A percentile compares a stretch with the other conserved stretches of the same genome.
phyloP scores from a whole-genome alignment of 1,284 basidiomycete genomes.

The Hymenochaete sp. region DNA sequence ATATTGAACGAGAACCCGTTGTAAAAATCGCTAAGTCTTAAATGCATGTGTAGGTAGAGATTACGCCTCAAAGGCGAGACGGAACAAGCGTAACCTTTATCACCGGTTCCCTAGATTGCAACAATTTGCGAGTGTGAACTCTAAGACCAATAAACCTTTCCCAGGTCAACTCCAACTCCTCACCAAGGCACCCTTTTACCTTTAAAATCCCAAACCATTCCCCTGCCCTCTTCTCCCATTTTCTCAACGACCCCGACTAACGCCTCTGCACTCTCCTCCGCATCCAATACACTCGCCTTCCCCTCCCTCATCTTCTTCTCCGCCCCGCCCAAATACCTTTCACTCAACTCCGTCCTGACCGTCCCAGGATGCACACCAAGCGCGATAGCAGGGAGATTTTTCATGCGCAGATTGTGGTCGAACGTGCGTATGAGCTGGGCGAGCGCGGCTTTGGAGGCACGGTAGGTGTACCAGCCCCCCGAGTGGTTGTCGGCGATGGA shows the following conservation, averaged over 20 bases:
- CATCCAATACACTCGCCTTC: slow-evolving; percentile 47
- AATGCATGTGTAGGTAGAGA: too few species aligned
- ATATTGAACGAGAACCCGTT: too few species aligned
- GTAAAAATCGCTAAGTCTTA: too few species aligned
- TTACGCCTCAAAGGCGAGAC: too few species aligned
- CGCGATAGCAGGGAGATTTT: slow-evolving; percentile 45
- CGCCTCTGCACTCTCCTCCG: slow-evolving; percentile 50
- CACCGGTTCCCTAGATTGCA: too few species aligned
- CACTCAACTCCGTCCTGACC: slow-evolving; percentile 52
- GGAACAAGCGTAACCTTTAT: too few species aligned
- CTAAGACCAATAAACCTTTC: too few species aligned
- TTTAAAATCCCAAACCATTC: slow-evolving; percentile 63
- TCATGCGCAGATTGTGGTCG: slow-evolving; percentile 51
- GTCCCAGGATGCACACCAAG: slow-evolving; percentile 56
- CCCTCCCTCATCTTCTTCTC: too few species aligned
- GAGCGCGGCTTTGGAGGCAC: slow-evolving; percentile 66
- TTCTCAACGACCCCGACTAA: slow-evolving; percentile 47
- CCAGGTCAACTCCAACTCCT: too few species aligned
- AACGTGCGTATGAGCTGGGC: slow-evolving; percentile 67
- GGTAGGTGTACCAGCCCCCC: slow-evolving; percentile 70
- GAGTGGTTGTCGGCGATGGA: slow-evolving; percentile 53
- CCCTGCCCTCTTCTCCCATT: slow-evolving; percentile 42
- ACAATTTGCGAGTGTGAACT: too few species aligned
- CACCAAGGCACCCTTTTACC: slow-evolving; percentile 43
- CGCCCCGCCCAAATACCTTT: slow-evolving; percentile 35